phyloP scores from a whole-genome alignment of 805 yeast genomes.

The Wickerhamiella brachini region DNA sequence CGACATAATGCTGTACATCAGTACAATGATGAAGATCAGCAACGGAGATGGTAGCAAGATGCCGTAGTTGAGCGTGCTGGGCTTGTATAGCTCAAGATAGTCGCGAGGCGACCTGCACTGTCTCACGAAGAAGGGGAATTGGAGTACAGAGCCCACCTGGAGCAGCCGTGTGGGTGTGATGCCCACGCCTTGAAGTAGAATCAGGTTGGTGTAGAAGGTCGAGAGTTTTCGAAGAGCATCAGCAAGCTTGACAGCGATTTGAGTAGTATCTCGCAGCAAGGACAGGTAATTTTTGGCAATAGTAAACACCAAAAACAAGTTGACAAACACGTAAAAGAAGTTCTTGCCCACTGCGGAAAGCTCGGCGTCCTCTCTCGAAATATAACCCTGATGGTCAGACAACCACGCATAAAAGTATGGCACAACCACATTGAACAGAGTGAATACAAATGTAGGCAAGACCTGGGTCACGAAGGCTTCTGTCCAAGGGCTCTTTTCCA shows the following conservation, averaged over 20 bases:
- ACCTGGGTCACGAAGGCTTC: slow-evolving; percentile 73
- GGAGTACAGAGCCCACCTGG: slow-evolving; percentile 61
- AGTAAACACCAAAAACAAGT: slow-evolving; percentile 85
- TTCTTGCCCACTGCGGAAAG: slow-evolving; percentile 80
- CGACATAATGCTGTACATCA: slow-evolving; percentile 80
- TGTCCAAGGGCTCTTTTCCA: slow-evolving; percentile 56
- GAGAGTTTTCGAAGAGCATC: slow-evolving; percentile 67
- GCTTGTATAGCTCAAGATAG: slow-evolving; percentile 57
- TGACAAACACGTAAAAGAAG: slow-evolving; percentile 87
- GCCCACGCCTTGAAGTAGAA: slow-evolving; percentile 67
- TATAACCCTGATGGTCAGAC: slow-evolving; percentile 72
- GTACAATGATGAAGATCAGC: slow-evolving; percentile 66
- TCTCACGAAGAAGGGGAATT: slow-evolving; percentile 53
- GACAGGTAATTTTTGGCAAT: slow-evolving; percentile 78
- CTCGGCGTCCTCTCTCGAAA: slow-evolving; percentile 88
- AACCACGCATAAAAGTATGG: slow-evolving; percentile 81
- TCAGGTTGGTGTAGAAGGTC: slow-evolving; percentile 79
- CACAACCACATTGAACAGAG: slow-evolving; percentile 64
- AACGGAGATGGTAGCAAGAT: slow-evolving; percentile 84
- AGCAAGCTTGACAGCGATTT: slow-evolving; percentile 77
- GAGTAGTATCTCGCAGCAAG: slow-evolving; percentile 70
- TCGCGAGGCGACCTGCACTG: slow-evolving; percentile 75
- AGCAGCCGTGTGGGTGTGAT: slow-evolving; percentile 82
- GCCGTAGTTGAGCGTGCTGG: slow-evolving; percentile 89
- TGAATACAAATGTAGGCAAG: slow-evolving; percentile 81